Evolutionary conservation across 148 eudicot species (phyloP), one percentile per base, ranked within the genome.

Genomic region (Bassia scoparia): DNA sequence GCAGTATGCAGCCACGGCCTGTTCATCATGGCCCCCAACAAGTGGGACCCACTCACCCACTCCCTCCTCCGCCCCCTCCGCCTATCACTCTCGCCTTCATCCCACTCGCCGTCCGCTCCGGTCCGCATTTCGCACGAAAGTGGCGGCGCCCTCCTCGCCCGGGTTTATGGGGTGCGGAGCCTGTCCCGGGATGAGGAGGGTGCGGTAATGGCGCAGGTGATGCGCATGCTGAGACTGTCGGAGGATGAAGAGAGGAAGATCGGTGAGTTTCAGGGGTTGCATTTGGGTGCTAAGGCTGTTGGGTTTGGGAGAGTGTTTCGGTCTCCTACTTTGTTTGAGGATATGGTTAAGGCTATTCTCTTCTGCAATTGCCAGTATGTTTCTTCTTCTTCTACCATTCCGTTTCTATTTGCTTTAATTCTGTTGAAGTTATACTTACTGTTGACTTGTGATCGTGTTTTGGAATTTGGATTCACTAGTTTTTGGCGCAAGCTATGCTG

Each of bases 301-400:
- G 89, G 92, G 13, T 89, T 89, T 58, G 97, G 97, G 27, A 80
- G 97, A 43, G 77, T 89, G 38, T 89, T 91, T 67, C 84, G 97
- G 74, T 87, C 91, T 13, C 97, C 97, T 14, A 86, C 91, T 0
- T 76, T 91, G 85, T 91, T 91, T 55, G 97, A 91, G 77, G 97
- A 91, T 76, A 85, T 91, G 89, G 85, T 89, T 61, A 91, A 91
- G 84, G 85, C 89, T 69, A 85, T 89, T 5, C 92, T 91, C 61
- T 79, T 91, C 49, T 87, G 94, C 83, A 89, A 55, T 71, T 91
- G 83, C 81, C 84, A 87, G 97, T 89, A 27, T 41, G 53, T 64
- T 38, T 29, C 17, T 23, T 26, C 12, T 38, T 55, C 52, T 33
- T 52, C 5, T 37, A 38, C 12, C 4, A 21, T 4, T 30, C 4